Evolutionary conservation across 768 basidiomycete species (phyloP), one percentile per base, ranked within the genome.

Genomic region (Mycena galericulata): DNA sequence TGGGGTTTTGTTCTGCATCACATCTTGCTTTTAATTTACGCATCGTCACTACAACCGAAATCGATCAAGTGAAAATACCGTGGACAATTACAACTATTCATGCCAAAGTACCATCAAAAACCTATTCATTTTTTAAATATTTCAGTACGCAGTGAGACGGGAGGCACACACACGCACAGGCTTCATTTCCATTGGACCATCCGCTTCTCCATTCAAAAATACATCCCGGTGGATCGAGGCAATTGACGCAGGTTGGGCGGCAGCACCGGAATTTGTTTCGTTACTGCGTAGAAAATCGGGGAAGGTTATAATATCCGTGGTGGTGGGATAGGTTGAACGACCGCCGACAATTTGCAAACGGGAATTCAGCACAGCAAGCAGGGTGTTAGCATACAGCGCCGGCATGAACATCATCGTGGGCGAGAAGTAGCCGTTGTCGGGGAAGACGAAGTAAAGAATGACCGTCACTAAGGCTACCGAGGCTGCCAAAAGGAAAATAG

Each of bases 371-470:
- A 78, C 62, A 10, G 75, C 76, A 27, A 79, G 72, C 5, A 79
- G 62, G 1, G 77, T 75, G 41, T 79, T 79, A 27, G 76, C 76
- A 62, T 78, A 78, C 11, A 79, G 62, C 46, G 78, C 78, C 14
- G 77, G 38, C 2, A 50, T 32, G 5, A 50, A 10, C 18, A 14
- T 27, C 3, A 9, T 26, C 11, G 49, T 2, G 49, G 18, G 12
- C 7, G 32, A 1, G n/a, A 32, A 34, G 32, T 53, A 53, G 7
- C 4, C 30, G 14, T 34, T 29, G 17, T 6, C n/a, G 5, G 50
- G 50, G 32, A 53, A 53, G 32, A 7, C 50, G 18, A n/a, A 53
- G 9, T 32, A 53, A 11, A 53, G 50, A 14, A 17, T 29, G 20
- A 53, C 30, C 2, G 30, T 34, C 9, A 20, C 30, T 1, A 34